Conservation (phyloP, 2,329 filamentous ascomycete genomes). For the Epichloe aotearoae region DNA sequence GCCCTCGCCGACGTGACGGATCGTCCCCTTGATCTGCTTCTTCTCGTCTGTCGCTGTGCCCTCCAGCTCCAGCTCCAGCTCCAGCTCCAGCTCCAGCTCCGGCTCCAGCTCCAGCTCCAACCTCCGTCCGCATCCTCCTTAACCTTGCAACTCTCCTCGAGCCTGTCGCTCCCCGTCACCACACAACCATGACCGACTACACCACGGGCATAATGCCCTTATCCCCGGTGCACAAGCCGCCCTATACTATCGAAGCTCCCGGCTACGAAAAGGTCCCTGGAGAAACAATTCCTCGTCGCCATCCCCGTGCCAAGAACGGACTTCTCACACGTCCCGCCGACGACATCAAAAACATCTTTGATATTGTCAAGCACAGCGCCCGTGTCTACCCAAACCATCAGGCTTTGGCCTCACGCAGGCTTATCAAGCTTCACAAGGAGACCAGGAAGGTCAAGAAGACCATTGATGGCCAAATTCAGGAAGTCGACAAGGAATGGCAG, state of each 20-base stretch:
- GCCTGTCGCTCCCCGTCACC: background rate
- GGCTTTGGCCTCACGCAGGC: conserved; percentile 56
- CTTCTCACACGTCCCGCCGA: conserved; percentile 53
- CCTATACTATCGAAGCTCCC: conserved; percentile 61
- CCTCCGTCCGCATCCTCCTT: background rate
- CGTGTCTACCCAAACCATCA: conserved; percentile 47
- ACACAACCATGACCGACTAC: conserved; percentile 17
- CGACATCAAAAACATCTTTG: conserved; percentile 64
- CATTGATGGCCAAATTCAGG: conserved; percentile 62
- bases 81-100: background rate
- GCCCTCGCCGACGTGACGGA: background rate
- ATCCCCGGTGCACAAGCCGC: conserved; percentile 51
- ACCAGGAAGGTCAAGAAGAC: conserved; percentile 84
- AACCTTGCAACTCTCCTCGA: background rate
- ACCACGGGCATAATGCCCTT: conserved; percentile 35
- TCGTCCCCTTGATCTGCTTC: background rate
- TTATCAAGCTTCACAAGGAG: conserved; percentile 69
- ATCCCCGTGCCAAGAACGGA: conserved; percentile 56
- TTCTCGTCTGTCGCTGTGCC: background rate
- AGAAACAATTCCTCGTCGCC: conserved; percentile 73
- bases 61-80: background rate
- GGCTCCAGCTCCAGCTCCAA: background rate
- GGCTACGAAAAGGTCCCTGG: conserved; percentile 57
- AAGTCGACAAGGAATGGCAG: conserved; percentile 84
- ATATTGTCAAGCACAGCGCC: conserved; percentile 60